phyloP scores from a whole-genome alignment of 148 eudicot genomes.

The Nyssa sinensis region DNA sequence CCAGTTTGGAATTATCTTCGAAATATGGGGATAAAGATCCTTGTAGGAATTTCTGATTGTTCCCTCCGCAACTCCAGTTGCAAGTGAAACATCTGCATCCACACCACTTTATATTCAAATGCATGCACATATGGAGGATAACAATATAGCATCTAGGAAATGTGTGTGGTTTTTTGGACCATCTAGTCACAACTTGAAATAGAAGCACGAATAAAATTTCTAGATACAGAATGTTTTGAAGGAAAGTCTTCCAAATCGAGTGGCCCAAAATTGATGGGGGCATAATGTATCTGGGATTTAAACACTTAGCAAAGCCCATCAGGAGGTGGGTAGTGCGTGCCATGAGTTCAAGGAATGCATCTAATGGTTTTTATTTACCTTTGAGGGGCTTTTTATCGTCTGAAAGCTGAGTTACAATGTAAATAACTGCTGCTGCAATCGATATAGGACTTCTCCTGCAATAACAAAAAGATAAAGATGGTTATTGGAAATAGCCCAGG shows the following conservation, averaged over 20 bases:
- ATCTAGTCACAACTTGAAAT: not conserved
- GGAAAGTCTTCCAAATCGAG: not conserved
- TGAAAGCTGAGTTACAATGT: slow-evolving; percentile 78
- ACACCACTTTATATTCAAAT: not conserved
- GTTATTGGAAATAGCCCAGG: not conserved
- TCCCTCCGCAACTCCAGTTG: slow-evolving; percentile 95
- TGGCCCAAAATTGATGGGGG: not conserved
- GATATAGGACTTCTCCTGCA: slow-evolving; percentile 90
- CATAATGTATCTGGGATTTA: too few relatives aligned
- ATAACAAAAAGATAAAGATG: too few relatives aligned
- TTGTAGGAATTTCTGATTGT: slow-evolving; percentile 83
- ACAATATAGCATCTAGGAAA: not conserved
- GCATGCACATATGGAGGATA: not conserved
- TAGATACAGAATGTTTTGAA: too few relatives aligned
- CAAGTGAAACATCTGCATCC: slow-evolving; percentile 70
- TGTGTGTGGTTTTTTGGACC: not conserved
- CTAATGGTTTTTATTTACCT: slow-evolving; percentile 35
- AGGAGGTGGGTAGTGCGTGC: not conserved
- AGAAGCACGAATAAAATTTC: not conserved
- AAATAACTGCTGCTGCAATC: slow-evolving; percentile 89
- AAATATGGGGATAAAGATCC: slow-evolving; percentile 75
- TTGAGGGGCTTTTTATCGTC: slow-evolving; percentile 82
- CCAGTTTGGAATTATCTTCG: slow-evolving; percentile 78
- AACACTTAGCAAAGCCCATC: too few relatives aligned
- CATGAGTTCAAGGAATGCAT: not conserved